phyloP scores from a whole-genome alignment of 2,329 filamentous ascomycete species.

The Magnaporthiopsis poae region DNA sequence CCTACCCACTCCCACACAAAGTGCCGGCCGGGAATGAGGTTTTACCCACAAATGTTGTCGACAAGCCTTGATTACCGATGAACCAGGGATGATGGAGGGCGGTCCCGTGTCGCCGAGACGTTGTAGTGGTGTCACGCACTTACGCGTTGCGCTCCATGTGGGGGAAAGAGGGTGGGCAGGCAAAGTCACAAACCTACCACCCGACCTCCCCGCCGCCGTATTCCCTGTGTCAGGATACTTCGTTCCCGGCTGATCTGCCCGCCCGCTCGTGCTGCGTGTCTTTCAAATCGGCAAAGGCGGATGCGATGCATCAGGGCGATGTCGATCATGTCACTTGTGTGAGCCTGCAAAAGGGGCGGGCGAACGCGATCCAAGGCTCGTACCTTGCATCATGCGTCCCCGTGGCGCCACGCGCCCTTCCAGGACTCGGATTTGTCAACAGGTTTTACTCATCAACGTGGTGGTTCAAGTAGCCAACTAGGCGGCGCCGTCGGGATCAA shows the following conservation, averaged over 20 bases:
- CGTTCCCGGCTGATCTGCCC: background rate
- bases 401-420: background rate
- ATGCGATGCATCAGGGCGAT: background rate
- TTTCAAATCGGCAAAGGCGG: background rate
- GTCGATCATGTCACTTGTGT: constrained; percentile 2
- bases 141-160: background rate
- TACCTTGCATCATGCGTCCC: constrained; percentile 7
- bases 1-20: background rate
- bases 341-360: background rate
- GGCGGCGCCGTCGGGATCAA: background rate
- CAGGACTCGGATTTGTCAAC: background rate
- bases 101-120: background rate
- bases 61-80: background rate
- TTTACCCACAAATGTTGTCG: background rate
- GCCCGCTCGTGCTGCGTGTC: background rate
- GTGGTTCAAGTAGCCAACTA: background rate
- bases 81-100: background rate
- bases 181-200: background rate
- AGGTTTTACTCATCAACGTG: background rate
- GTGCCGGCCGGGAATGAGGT: background rate
- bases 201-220: background rate
- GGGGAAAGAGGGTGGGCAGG: background rate
- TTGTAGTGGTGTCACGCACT: background rate
- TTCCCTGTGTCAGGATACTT: background rate
- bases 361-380: background rate